Evolutionary conservation across 768 basidiomycete genomes (phyloP), one percentile per base, ranked within the genome.

Genomic region (Mycena galericulata): DNA sequence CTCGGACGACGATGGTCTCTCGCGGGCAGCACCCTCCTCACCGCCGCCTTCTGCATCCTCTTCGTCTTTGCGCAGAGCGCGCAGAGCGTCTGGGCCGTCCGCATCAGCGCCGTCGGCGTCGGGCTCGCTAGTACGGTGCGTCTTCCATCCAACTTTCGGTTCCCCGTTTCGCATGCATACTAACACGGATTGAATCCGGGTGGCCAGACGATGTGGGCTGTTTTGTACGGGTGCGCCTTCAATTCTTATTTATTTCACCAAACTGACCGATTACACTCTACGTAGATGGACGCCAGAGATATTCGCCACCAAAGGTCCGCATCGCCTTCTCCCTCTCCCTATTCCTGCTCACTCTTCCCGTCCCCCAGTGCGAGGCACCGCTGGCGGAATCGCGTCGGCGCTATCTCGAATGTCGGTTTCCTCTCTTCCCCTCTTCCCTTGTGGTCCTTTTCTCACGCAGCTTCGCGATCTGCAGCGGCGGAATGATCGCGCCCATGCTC

Each of bases 121-220:
- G 70, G 70, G 59, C 75, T 97, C 65, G 90, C 89, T 64, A 89
- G 91, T 0, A 94, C 95, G 51, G 89, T 92, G 50, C 67, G 83
- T 14, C 29, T 60, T 29, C 36, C 65, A 53, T 46, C 18, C 30
- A n/a, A n/a, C n/a, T n/a, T n/a, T n/a, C n/a, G n/a, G n/a, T n/a
- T 27, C 55, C n/a, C 20, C 12, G 47, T 56, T 3, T 56, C 8
- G 47, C 27, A 11, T 32, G 29, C 3, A 53, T 53, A 24, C 0
- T 10, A 30, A 17, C 45, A 60, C 62, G 41, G n/a, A n/a, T n/a
- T n/a, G n/a, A n/a, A n/a, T n/a, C n/a, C n/a, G n/a, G n/a, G n/a
- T n/a, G n/a, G n/a, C n/a, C 70, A 92, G 90, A 85, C 91, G 3
- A 94, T 94, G 94, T 95, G 92, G 87, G 92, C 94, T 14, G 90